phyloP scores from a whole-genome alignment of 176 grass and related monocot species.

The Melocanna baccifera region DNA sequence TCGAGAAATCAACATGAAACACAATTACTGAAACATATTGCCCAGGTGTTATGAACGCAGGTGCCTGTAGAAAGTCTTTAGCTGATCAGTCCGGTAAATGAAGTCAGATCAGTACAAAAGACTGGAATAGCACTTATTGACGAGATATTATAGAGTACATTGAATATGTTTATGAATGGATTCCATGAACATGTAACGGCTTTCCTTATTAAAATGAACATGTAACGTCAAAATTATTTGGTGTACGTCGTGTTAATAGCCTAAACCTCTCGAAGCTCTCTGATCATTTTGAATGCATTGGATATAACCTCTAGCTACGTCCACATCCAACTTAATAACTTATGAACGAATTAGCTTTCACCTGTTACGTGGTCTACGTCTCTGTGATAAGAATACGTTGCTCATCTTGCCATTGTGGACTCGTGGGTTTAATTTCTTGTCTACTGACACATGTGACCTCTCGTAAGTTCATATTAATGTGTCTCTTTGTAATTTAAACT shows the following conservation, averaged over 20 bases:
- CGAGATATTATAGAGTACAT: slow-evolving; percentile 23
- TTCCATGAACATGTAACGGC: slow-evolving; percentile 39
- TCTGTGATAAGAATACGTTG: neutral
- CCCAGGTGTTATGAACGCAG: neutral
- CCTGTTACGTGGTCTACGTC: slow-evolving; percentile 45
- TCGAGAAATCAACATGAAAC: neutral
- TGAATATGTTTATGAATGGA: slow-evolving; percentile 1
- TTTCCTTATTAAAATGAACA: slow-evolving; percentile 32
- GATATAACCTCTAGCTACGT: slow-evolving; percentile 7
- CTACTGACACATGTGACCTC: neutral
- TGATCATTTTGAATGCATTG: slow-evolving; percentile 6
- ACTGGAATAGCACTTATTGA: slow-evolving; percentile 25
- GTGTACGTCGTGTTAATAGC: slow-evolving; percentile 1
- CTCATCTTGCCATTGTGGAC: neutral
- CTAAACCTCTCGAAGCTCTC: neutral
- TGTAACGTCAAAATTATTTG: slow-evolving; percentile 32
- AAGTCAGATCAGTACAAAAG: slow-evolving; percentile 8
- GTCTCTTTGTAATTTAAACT: no score
- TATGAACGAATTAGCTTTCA: neutral
- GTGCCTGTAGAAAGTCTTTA: neutral
- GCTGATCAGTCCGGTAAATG: slow-evolving; percentile 4
- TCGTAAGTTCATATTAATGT: no score
- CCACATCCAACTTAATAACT: slow-evolving; percentile 5
- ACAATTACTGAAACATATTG: neutral
- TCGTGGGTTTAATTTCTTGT: neutral